A percentile compares a stretch with the other conserved stretches of the same genome.
phyloP scores from a whole-genome alignment of 2,329 filamentous ascomycete species.

The Apiospora hydei region DNA sequence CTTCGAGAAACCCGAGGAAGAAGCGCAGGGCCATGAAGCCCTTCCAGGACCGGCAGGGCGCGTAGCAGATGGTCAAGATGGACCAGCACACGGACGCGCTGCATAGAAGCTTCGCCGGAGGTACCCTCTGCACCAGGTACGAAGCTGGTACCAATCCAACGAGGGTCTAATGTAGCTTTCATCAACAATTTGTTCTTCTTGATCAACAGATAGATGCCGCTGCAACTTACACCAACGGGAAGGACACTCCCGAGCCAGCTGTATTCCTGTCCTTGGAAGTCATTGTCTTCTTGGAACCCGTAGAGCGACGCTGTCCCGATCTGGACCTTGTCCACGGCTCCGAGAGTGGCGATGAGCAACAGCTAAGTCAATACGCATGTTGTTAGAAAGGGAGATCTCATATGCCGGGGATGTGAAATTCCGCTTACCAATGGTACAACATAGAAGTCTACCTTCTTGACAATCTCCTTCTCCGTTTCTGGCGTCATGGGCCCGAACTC shows the following conservation, averaged over 20 bases:
- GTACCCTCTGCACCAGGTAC: constrained; percentile 38
- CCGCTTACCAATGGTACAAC: constrained; percentile 39
- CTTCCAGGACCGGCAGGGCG: constrained; percentile 37
- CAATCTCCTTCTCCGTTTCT: constrained; percentile 39
- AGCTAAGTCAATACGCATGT: constrained; percentile 30
- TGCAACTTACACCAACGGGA: constrained; percentile 37
- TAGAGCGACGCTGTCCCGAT: constrained; percentile 45
- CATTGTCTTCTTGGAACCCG: constrained; percentile 43
- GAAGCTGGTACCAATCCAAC: constrained; percentile 37
- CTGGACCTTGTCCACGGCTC: constrained; percentile 44
- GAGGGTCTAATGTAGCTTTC: constrained; percentile 27
- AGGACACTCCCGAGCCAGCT: constrained; percentile 43
- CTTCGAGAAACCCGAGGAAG: constrained; percentile 45
- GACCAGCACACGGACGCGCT: constrained; percentile 41
- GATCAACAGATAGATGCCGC: too few relatives aligned
- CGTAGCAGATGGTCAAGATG: constrained; percentile 37
- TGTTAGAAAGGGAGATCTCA: background rate
- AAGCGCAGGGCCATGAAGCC: constrained; percentile 46
- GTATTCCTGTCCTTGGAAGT: constrained; percentile 43
- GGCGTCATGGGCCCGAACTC: constrained; percentile 39
- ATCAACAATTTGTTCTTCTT: background rate
- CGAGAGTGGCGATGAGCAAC: constrained; percentile 39
- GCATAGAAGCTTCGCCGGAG: constrained; percentile 38
- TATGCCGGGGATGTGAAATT: background rate
- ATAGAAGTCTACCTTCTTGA: constrained; percentile 39